Percentiles rank a stretch among this genome's conserved stretches.
Evolutionary conservation across 805 yeast species (phyloP).

Genomic region (Candida rishiriensis): DNA sequence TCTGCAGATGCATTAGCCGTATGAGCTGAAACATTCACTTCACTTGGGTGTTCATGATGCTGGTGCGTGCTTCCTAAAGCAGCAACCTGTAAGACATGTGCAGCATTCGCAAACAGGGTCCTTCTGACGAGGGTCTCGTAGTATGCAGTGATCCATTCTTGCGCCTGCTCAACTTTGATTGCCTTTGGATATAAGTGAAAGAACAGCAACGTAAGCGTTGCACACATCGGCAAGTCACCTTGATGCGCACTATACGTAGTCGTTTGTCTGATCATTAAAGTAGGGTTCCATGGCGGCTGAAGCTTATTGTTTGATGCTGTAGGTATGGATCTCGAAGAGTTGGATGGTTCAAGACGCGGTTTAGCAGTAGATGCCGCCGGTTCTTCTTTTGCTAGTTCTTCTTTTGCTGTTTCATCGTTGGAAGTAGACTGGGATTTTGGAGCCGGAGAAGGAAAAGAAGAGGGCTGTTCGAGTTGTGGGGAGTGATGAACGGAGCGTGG

Average conservation of each 20-base stretch:
- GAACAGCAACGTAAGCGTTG: constrained; percentile 54
- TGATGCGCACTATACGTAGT: constrained; percentile 51
- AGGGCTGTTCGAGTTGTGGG: not conserved
- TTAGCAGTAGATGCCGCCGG: no score
- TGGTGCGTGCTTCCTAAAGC: constrained; percentile 5
- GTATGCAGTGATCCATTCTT: constrained; percentile 55
- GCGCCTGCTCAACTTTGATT: constrained; percentile 30
- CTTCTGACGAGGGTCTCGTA: constrained; percentile 48
- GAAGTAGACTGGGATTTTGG: not conserved
- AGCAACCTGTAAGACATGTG: constrained; percentile 45
- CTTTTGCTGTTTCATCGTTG: constrained; percentile 10
- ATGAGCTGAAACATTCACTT: not conserved
- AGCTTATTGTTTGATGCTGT: constrained; percentile 1
- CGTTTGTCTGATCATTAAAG: constrained; percentile 44
- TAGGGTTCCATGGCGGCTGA: constrained; percentile 53
- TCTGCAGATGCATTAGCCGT: not conserved
- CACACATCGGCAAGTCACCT: constrained; percentile 61
- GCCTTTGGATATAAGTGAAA: constrained; percentile 34
- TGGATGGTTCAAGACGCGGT: not conserved
- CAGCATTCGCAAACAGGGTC: constrained; percentile 52
- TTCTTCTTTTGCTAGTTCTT: constrained; percentile 5
- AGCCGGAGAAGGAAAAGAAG: not conserved
- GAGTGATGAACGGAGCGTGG: not conserved
- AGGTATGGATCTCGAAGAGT: constrained; percentile 1
- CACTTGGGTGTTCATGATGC: no score